These are phyloP conservation scores for Neoboletus magnificus DNA, from an alignment of 768 basidiomycete species.

Conservation along the genomic window DNA sequence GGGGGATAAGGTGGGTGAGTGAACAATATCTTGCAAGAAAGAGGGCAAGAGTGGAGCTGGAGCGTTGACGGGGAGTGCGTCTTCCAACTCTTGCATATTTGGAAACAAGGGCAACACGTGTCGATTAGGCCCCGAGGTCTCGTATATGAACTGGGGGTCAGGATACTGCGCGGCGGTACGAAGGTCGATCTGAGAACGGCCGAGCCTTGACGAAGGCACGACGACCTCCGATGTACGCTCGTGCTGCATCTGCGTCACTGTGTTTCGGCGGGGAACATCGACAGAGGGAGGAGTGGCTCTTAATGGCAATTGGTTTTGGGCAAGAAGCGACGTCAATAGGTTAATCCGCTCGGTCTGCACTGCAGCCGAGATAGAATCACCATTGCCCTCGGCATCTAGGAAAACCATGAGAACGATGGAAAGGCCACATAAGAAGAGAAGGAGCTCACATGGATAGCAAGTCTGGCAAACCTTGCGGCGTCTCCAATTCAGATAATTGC, in stretches of 20 bases:
- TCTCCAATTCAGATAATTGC: slow-evolving; percentile 87
- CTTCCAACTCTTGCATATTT: slow-evolving; percentile 23
- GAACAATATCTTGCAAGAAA: slow-evolving; percentile 72
- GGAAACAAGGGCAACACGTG: slow-evolving; percentile 40
- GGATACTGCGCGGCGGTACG: slow-evolving; percentile 42
- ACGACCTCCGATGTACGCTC: slow-evolving; percentile 40
- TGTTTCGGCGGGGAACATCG: slow-evolving; percentile 39
- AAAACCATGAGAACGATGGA: slow-evolving; percentile 8
- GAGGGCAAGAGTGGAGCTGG: slow-evolving; percentile 65
- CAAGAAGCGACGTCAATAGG: slow-evolving; percentile 69
- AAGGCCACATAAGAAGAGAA: slow-evolving; percentile 7
- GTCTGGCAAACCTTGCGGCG: slow-evolving; percentile 87
- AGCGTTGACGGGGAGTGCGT: slow-evolving; percentile 28
- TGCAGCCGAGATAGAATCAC: slow-evolving; percentile 80
- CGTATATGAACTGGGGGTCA: slow-evolving; percentile 59
- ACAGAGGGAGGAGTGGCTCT: slow-evolving; percentile 13
- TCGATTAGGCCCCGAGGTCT: slow-evolving; percentile 51
- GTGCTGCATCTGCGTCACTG: slow-evolving; percentile 45
- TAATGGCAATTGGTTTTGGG: slow-evolving; percentile 46
- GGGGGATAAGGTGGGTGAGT: slow-evolving; percentile 63
- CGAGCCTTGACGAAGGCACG: slow-evolving; percentile 34
- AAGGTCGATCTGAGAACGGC: slow-evolving; percentile 48
- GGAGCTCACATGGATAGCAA: slow-evolving; percentile 71
- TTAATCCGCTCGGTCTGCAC: slow-evolving; percentile 85
- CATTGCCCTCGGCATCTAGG: slow-evolving; percentile 82